Base-by-base conservation (phyloP, 352 stramenopile species). In the Peronospora farinosa region DNA sequence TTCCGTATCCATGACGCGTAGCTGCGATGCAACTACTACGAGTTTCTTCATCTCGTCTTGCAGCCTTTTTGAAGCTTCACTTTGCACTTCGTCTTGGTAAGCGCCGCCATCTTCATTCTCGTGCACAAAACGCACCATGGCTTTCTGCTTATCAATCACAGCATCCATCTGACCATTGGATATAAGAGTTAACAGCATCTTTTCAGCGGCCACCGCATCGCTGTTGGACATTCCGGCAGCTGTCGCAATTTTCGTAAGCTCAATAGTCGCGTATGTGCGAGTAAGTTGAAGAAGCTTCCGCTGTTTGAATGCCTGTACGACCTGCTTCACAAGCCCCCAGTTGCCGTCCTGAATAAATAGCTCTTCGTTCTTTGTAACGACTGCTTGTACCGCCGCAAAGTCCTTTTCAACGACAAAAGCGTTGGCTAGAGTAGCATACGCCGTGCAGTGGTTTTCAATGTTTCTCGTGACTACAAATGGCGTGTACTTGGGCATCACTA, bases 21-120 rank as follows among this genome's bases (percentile, higher is more conserved):
- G 57, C 50, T 87, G 75, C n/a, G 67, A 59, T 12, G 80, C 75
- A 30, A 92, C 72, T 28, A 70, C 32, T 45, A 88, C 60, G 17
- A 92, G 62, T 58, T 78, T 85, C 38, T 87, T 69, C 74, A 92
- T 86, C 51, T 88, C 80, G n/a, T 56, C 33, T 53, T 89, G 72
- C 16, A 92, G 54, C 23, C 60, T 65, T 41, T 47, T 54, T 46
- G 83, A 84, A 19, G 68, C 71, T n/a, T 69, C 65, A 30, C 57
- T 47, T 39, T 81, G 67, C 30, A 48, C n/a, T 35, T 78, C 59
- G 16, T 72, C 54, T 28, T 68, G 54, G 27, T 63, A 45, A 9
- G 25, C 27, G 0, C 40, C 30, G 9, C 42, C 47, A 17, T 82
- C 68, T 41, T 80, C 67, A 33, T 82, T 63, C 43, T 87, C 70